A percentile compares a stretch with the other conserved stretches of the same genome.
These are phyloP conservation scores for Globisporangium ultimum DNA, from an alignment of 352 stramenopile species.

Conservation along the genomic window DNA sequence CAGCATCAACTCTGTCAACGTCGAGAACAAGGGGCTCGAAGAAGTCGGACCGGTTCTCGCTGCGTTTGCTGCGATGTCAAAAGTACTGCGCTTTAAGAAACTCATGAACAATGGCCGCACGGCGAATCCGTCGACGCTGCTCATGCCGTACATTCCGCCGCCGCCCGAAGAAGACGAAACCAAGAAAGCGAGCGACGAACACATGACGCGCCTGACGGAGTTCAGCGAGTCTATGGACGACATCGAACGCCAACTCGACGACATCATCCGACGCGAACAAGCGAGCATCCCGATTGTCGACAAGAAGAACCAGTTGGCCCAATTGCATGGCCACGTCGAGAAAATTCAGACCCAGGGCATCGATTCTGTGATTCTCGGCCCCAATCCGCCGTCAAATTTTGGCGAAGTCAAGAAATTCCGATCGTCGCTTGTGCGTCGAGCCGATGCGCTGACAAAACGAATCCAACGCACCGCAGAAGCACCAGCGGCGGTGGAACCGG, in stretches of 20 bases:
- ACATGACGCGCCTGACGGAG: slow-evolving; percentile 40
- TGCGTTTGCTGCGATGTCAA: slow-evolving; percentile 44
- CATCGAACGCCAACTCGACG: slow-evolving; percentile 50
- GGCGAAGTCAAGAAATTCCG: slow-evolving; percentile 69
- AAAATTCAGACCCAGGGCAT: slow-evolving; percentile 81
- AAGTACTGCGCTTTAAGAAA: slow-evolving; percentile 85
- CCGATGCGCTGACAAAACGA: slow-evolving; percentile 55
- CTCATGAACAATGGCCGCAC: slow-evolving; percentile 70
- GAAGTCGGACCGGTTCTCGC: slow-evolving; percentile 72
- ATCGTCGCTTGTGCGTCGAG: slow-evolving; percentile 60
- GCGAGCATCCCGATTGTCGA: slow-evolving; percentile 33
- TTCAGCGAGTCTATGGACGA: slow-evolving; percentile 42
- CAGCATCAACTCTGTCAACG: slow-evolving; percentile 72
- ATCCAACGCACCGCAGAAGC: slow-evolving; percentile 52
- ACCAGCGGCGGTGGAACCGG: not conserved
- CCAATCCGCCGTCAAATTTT: slow-evolving; percentile 57
- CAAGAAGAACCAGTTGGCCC: slow-evolving; percentile 61
- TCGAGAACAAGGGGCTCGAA: slow-evolving; percentile 66
- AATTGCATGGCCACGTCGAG: slow-evolving; percentile 70
- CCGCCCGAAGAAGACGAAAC: slow-evolving; percentile 36
- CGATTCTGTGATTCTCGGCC: slow-evolving; percentile 73
- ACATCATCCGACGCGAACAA: slow-evolving; percentile 48
- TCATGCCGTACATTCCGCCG: slow-evolving; percentile 66
- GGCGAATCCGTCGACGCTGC: slow-evolving; percentile 68
- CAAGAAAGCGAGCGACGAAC: slow-evolving; percentile 23